Conservation (phyloP, 228 moss, liverwort and hornwort genomes). For the Sphagnum magellanicum region DNA sequence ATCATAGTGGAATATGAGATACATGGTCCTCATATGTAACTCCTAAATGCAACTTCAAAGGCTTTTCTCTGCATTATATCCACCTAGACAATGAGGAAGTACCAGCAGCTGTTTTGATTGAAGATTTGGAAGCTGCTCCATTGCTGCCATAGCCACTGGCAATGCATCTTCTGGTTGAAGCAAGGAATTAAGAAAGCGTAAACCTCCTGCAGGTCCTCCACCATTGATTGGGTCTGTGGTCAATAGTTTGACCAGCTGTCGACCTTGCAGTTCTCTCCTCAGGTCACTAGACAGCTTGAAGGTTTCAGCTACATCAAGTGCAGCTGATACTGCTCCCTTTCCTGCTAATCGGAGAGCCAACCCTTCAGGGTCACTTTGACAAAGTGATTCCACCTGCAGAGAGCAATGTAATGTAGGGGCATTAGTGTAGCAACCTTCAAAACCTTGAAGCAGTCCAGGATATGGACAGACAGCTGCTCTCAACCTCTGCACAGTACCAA, state of each 20-base stretch:
- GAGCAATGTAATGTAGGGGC: not conserved
- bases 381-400: constrained; percentile 74
- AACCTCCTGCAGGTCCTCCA: constrained; percentile 90
- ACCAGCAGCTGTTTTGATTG: constrained; percentile 97
- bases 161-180: constrained; percentile 88
- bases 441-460: too few species aligned
- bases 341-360: constrained; percentile 84
- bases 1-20: too few species aligned
- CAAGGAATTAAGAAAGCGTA: constrained; percentile 78
- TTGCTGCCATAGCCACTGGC: constrained; percentile 96
- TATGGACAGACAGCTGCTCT: too few species aligned
- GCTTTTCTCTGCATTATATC: not conserved
- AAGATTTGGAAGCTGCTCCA: constrained; percentile 90
- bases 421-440: too few species aligned
- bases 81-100: not conserved
- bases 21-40: not conserved
- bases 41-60: too few species aligned
- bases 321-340: constrained; percentile 93
- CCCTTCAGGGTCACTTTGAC: constrained; percentile 94
- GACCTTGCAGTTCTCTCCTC: constrained; percentile 90
- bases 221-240: constrained; percentile 92
- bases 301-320: constrained; percentile 90
- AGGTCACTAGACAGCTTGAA: constrained; percentile 74
- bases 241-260: constrained; percentile 91
- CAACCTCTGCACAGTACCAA: too few species aligned